Evolutionary conservation across 208 protist species (phyloP), one percentile per base, ranked within the genome.

Genomic region (Ichthyophonus hoferi): DNA sequence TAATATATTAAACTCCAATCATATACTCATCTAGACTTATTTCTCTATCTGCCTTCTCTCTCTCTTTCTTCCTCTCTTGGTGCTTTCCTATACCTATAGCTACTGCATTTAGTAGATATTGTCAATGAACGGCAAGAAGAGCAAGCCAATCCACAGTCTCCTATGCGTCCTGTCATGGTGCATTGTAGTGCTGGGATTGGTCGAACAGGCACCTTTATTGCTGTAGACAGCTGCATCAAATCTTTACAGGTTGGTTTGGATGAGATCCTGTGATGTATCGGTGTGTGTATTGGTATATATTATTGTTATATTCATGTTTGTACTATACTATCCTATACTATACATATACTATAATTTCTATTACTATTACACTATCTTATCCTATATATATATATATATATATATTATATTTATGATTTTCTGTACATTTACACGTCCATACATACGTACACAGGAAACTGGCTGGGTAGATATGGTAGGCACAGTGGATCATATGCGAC

Each of bases 111-210:
- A 33, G 31, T 81, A 14, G 77, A 7, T 14, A 33, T 33, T 14
- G 35, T 81, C 33, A 81, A 81, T 34, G 77, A 81, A 37, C 77
- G 77, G 7, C 77, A 81, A 81, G 77, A 81, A 34, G 77, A 14
- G 34, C 24, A 14, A 14, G 77, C 7, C n/a, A n/a, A n/a, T n/a
- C n/a, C n/a, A n/a, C n/a, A n/a, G n/a, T n/a, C n/a, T n/a, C n/a
- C n/a, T n/a, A n/a, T n/a, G n/a, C n/a, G 88, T 1, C 90, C 90
- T 7, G 79, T 91, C 35, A 83, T 89, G 1, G 79, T 91, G 0
- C 90, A 91, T 39, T 91, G 90, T 76, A 88, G 77, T 89, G 90
- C 90, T n/a, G 90, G 90, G 77, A 83, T 91, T 14, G 90, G 90
- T 37, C 67, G 90, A 37, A 89, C 90, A 31, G 90, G 90, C 33